Percentiles rank a stretch among this genome's conserved stretches.
phyloP scores from a whole-genome alignment of 1,284 basidiomycete species.

The Trichosporon coremiiforme region DNA sequence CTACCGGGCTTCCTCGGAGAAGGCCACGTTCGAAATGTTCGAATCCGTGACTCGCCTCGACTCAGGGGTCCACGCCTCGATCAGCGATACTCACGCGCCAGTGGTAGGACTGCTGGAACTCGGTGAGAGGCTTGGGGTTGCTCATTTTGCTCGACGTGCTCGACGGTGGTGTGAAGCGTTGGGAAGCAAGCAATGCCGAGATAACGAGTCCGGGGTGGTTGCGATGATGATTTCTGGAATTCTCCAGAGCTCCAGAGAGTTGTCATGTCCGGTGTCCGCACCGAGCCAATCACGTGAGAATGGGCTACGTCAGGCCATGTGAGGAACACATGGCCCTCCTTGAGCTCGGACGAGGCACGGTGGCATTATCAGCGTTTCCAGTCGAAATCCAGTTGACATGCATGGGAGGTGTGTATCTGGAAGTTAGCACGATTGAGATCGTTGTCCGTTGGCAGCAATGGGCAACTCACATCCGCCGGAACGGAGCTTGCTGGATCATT shows the following conservation, averaged over 20 bases:
- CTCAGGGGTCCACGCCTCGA: background rate
- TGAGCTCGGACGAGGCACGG: background rate
- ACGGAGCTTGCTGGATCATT: background rate
- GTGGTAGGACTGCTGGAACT: slow-evolving; percentile 54
- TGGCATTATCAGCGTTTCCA: background rate
- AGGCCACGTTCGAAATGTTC: background rate
- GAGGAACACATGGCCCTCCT: background rate
- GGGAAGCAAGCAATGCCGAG: background rate
- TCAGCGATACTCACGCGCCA: slow-evolving; percentile 48
- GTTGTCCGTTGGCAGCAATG: no score
- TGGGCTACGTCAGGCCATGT: slow-evolving; percentile 8
- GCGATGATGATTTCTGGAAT: slow-evolving; percentile 16
- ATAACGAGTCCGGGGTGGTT: background rate
- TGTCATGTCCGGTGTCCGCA: slow-evolving; percentile 7
- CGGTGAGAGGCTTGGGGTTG: slow-evolving; percentile 47
- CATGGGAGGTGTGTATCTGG: background rate
- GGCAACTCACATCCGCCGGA: background rate
- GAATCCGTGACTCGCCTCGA: background rate
- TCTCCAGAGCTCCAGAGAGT: slow-evolving; percentile 15
- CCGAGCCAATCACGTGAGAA: background rate
- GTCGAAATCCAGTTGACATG: background rate
- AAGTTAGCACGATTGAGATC: background rate
- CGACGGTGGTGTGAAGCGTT: background rate
- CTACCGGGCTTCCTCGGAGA: background rate
- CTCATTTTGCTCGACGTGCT: slow-evolving; percentile 16